These are phyloP conservation scores for Poteriospumella lacustris DNA, from an alignment of 108 stramenopile genomes.

Conservation along the genomic window DNA sequence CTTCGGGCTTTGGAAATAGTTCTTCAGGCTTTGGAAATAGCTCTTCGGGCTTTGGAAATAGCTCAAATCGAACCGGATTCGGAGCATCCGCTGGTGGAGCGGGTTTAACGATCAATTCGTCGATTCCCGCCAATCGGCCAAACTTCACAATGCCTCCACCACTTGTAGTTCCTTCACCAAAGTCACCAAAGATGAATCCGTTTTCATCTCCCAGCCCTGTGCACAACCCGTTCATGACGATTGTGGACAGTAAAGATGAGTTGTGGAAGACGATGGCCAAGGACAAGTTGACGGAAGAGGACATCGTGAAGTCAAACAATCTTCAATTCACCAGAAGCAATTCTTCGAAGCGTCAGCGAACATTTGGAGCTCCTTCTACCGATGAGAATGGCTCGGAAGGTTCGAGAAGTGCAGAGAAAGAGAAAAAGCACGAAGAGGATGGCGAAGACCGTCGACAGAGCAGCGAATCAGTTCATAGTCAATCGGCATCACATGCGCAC, in stretches of 20 bases:
- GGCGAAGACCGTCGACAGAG: no score
- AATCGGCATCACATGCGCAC: no score
- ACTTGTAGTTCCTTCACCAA: constrained; percentile 7
- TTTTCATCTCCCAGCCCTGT: constrained; percentile 24
- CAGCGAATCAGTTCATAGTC: no score
- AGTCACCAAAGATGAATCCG: constrained; percentile 19
- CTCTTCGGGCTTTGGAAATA: no score
- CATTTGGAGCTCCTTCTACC: not conserved
- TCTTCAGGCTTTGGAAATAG: no score
- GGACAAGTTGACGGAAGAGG: not conserved
- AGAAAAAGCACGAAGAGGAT: not conserved
- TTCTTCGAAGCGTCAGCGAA: not conserved
- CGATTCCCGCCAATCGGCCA: not conserved
- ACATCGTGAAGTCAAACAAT: no score
- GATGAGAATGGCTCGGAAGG: not conserved
- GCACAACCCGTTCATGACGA: constrained; percentile 27
- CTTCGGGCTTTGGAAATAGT: no score
- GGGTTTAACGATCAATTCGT: not conserved
- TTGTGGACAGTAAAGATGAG: constrained; percentile 13
- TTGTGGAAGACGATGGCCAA: constrained; percentile 23
- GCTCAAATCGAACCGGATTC: not conserved
- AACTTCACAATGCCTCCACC: not conserved
- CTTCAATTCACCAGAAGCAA: not conserved
- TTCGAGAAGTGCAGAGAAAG: not conserved
- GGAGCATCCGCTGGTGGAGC: not conserved